Evolutionary conservation across 495 filamentous ascomycete species (phyloP), one percentile per base, ranked within the genome.

Genomic region (Podospora bellae-mahoneyi): DNA sequence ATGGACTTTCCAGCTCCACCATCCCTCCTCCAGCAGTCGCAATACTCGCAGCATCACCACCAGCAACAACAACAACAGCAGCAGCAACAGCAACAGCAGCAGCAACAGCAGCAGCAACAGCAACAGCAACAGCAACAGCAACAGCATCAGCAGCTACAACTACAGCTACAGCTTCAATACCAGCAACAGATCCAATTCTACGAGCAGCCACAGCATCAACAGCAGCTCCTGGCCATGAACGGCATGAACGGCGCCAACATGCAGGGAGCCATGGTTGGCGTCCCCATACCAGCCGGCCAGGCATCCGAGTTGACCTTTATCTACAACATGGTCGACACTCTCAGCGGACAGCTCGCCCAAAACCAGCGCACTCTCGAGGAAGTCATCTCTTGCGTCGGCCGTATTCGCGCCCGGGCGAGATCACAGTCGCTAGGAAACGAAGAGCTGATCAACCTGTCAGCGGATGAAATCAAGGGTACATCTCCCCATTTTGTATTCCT

Each of bases 241-340:
- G 85, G 84, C 59, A 85, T 89, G 74, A 88, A 87, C 70, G 87
- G 84, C 69, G 79, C 71, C 67, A 78, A 78, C 69, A 76, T 79
- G 71, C 77, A 77, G 44, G 78, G 75, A 60, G 79, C 72, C 66
- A 86, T 86, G 68, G 75, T 81, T 34, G 77, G 80, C 60, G 77
- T 87, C 62, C 89, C 91, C 20, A 89, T 89, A 74, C 90, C 89
- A 65, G 91, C 91, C 26, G 92, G 92, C 20, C 91, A 94, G 73
- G 91, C 94, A 80, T 90, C 91, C 80, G 92, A 96, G 76, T 86
- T 95, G 68, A 92, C 93, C 74, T 89, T 92, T 76, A 86, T 96
- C 57, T 93, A 92, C 75, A 84, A 88, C 60, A 90, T 93, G 86
- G 90, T 96, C 19, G 84, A 93, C 66, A 90, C 94, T 75, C 80